Base-by-base conservation (phyloP, 768 basidiomycete species). In the Paxillus involutus region DNA sequence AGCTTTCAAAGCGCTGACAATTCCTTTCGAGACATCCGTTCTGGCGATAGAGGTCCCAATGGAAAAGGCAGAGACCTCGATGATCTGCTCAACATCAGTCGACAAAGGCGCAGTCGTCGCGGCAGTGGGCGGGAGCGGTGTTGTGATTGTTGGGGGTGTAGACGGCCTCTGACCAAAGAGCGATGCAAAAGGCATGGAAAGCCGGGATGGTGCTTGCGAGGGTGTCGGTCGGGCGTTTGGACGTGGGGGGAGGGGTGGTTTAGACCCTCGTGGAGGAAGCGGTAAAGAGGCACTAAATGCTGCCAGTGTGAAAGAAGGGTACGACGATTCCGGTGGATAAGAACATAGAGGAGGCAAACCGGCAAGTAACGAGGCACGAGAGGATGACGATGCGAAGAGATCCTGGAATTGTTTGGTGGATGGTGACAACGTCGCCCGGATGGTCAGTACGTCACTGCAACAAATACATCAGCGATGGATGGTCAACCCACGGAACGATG, bases 111-210 rank as follows among this genome's bases (percentile, higher is more conserved):
- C 47, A 66, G 57, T 2, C 19, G 49, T 16, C 2, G 58, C 17
- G 9, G 52, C 68, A 36, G 14, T 62, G 39, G 48, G 67, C 60
- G 59, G 70, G 56, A 48, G 69, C 11, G 62, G 60, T 29, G 68
- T 68, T 9, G 71, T 63, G 21, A 62, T 63, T 52, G 62, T 63
- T 53, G 63, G 73, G 17, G 67, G 57, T 21, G 64, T 71, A 39
- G 68, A 59, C 5, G 75, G 54, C 45, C 70, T 61, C 36, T 72
- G 65, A 6, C 84, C 88, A 60, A 91, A 92, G n/a, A 94, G 77
- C 2, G 87, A 86, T 0, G 89, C 86, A 60, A 94, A 94, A 0
- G 91, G 86, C 61, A 88, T 88, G 26, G 80, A 69, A 11, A 91
- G 76, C 0, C 89, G 77, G 0, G 83, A 76, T 0, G 70, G 52